These are phyloP conservation scores for Scedosporium dehoogii DNA, from an alignment of 2,329 filamentous ascomycete genomes.

Conservation along the genomic window DNA sequence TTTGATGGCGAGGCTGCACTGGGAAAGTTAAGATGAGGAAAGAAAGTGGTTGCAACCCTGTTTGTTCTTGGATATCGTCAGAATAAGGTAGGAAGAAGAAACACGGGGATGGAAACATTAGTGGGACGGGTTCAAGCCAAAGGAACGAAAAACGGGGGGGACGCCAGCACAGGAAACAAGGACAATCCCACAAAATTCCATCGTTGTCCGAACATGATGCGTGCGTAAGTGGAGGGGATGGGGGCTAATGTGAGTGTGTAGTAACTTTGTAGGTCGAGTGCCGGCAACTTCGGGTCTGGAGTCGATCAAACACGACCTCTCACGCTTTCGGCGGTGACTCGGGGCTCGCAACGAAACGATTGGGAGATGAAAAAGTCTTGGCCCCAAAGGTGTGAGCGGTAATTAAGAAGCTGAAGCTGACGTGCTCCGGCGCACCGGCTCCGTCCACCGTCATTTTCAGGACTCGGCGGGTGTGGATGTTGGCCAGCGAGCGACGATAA, in stretches of 20 bases:
- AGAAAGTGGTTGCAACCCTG: not conserved
- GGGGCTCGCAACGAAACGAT: no score
- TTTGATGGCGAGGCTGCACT: not conserved
- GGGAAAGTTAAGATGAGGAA: not conserved
- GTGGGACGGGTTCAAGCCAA: not conserved
- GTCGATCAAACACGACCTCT: constrained; percentile 2
- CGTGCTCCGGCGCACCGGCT: not conserved
- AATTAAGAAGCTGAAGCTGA: no score
- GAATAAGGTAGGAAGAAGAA: not conserved
- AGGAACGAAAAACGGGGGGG: not conserved
- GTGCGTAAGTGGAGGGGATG: no score
- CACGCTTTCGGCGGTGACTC: not conserved
- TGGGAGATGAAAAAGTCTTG: not conserved
- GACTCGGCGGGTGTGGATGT: not conserved
- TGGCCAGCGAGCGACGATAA: not conserved
- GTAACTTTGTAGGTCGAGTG: not conserved
- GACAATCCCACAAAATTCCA: not conserved
- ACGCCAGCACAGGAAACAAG: not conserved
- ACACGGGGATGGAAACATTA: not conserved
- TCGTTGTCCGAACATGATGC: not conserved
- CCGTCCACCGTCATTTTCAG: not conserved
- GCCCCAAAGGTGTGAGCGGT: not conserved
- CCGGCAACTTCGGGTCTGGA: not conserved
- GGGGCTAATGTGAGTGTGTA: no score
- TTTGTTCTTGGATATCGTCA: no score